Evolutionary conservation across 2,329 filamentous ascomycete species (phyloP).

Genomic region (Neofusicoccum kwambonambiense): DNA sequence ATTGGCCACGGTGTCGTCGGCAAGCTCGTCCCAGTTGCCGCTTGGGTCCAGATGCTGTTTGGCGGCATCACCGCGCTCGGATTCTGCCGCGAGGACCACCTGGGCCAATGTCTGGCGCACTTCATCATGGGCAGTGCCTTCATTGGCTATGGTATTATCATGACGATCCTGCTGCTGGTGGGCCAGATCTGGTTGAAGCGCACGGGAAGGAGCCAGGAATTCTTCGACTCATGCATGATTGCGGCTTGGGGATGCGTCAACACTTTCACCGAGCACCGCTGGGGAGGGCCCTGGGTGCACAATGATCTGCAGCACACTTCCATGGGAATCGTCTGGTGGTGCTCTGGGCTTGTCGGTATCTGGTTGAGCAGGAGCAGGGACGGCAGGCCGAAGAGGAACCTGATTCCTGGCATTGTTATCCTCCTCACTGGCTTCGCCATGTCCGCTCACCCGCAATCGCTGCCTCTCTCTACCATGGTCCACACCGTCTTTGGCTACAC

Average conservation of each 20-base stretch:
- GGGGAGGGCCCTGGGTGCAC: conserved; percentile 83
- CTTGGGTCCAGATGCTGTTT: conserved; percentile 94
- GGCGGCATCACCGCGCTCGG: conserved; percentile 89
- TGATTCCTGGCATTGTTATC: conserved; percentile 89
- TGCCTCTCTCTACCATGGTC: conserved; percentile 82
- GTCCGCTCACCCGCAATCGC: conserved; percentile 82
- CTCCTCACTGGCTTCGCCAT: conserved; percentile 93
- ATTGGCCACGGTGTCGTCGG: conserved; percentile 76
- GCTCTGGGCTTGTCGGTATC: conserved; percentile 82
- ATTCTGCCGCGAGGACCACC: conserved; percentile 88
- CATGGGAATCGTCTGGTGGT: conserved; percentile 99
- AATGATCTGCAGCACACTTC: conserved; percentile 97
- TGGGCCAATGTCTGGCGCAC: conserved; percentile 90
- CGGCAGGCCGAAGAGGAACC: conserved; percentile 84
- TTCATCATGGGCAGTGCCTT: conserved; percentile 99
- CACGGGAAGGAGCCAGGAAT: conserved; percentile 87
- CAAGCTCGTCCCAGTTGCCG: conserved; percentile 79
- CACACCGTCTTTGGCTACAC: conserved; percentile 92
- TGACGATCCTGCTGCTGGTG: conserved; percentile 82
- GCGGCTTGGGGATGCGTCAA: conserved; percentile 96
- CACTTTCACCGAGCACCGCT: conserved; percentile 95
- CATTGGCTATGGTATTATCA: conserved; percentile 85
- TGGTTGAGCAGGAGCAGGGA: conserved; percentile 86
- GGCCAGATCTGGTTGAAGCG: conserved; percentile 84
- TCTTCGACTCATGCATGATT: conserved; percentile 90